Conservation (phyloP, 2,329 filamentous ascomycete genomes). For the Talaromyces sp. region DNA sequence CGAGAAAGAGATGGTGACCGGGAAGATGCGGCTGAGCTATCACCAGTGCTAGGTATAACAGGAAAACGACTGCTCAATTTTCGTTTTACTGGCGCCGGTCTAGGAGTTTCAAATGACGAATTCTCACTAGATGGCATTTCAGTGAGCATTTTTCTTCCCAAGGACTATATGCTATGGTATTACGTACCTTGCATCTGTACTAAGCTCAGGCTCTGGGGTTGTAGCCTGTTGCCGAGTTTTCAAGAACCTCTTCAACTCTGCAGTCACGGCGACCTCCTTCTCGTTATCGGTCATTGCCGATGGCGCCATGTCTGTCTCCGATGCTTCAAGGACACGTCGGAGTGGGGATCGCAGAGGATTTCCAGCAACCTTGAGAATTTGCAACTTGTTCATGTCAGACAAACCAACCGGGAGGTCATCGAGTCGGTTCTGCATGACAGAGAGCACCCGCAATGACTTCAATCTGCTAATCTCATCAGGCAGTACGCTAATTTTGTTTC, state of each 20-base stretch:
- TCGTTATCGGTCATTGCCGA: slow-evolving; percentile 60
- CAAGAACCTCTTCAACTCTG: slow-evolving; percentile 62
- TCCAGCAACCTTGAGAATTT: slow-evolving; percentile 85
- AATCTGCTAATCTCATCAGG: slow-evolving; percentile 79
- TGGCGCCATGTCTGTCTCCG: slow-evolving; percentile 65
- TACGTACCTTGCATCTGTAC: slow-evolving; percentile 47
- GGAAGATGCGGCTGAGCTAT: slow-evolving; percentile 67
- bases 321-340: slow-evolving; percentile 66
- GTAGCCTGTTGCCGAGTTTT: slow-evolving; percentile 48
- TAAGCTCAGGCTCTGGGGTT: slow-evolving; percentile 49
- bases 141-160: neutral
- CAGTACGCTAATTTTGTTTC: slow-evolving; percentile 78
- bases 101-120: slow-evolving; percentile 70
- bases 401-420: slow-evolving; percentile 80
- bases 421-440: slow-evolving; percentile 83
- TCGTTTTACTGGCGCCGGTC: slow-evolving; percentile 58
- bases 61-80: slow-evolving; percentile 61
- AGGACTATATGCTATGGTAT: neutral
- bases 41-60: slow-evolving; percentile 51
- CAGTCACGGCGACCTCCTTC: slow-evolving; percentile 62
- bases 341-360: slow-evolving; percentile 84
- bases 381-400: slow-evolving; percentile 85
- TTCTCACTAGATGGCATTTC: slow-evolving; percentile 60
- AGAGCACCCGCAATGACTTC: slow-evolving; percentile 84
- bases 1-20: slow-evolving; percentile 69